Evolutionary conservation across 768 basidiomycete genomes (phyloP), one percentile per base, ranked within the genome.

Genomic region (Termitomyces titanicus): DNA sequence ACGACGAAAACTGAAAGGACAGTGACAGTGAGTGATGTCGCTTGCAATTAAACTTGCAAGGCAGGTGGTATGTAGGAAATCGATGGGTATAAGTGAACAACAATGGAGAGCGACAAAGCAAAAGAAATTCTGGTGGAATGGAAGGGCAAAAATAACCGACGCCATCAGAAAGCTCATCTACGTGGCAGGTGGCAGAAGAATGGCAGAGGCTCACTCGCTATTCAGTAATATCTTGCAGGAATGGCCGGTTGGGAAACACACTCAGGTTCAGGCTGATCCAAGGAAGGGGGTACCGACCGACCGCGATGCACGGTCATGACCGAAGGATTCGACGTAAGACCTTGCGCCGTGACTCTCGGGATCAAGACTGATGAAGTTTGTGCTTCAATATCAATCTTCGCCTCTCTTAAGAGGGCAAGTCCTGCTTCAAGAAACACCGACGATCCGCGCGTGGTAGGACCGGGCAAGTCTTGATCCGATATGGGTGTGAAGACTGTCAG

Each of bases 341-440:
- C 10, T 24, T 35, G 22, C 5, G 47, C 47, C 22, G 48, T 10
- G 35, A 38, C 35, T 38, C 35, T 27, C 35, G 48, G 48, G 12
- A 22, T 38, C 24, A 27, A 25, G 34, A 25, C 35, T 17, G 48
- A 38, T 3, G 48, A 27, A n/a, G 25, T 37, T 6, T 18, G 25
- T 11, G 35, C 35, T 51, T 22, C 17, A 34, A 47, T 18, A 11
- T 13, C 38, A 5, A 39, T 39, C 38, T 20, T 40, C 39, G 18
- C 27, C 39, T 22, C 29, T 25, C 22, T 29, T 54, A 6, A 25
- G 38, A 50, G 20, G 22, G 29, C 29, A 3, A n/a, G 10, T 15
- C 5, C 35, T 2, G 31, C 44, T 22, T 60, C 58, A 13, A 56
- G 56, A 18, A 61, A 54, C n/a, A 61, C 10, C 10, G 59, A 61